phyloP scores from a whole-genome alignment of 2,329 filamentous ascomycete genomes.

The Stagonosporopsis rhizophila region DNA sequence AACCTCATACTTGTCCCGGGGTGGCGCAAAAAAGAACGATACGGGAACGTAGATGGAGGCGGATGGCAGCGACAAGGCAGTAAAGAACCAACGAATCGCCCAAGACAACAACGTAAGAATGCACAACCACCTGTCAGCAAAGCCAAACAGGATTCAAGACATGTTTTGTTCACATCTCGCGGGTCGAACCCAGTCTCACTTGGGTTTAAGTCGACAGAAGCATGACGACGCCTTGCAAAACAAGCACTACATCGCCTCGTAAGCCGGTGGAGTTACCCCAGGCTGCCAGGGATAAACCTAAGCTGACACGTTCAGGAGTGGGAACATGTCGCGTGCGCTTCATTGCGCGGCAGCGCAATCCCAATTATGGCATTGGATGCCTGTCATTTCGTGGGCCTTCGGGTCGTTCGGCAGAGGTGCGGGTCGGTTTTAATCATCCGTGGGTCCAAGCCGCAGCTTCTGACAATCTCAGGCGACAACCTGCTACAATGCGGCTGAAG shows the following conservation, averaged over 20 bases:
- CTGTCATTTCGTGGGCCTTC: constrained; percentile 9
- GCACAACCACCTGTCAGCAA: not conserved
- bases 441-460: constrained; percentile 10
- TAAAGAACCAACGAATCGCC: constrained; percentile 9
- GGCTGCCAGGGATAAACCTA: constrained; percentile 13
- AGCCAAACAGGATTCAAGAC: constrained; percentile 19
- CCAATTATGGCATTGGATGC: constrained; percentile 10
- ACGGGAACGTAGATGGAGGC: not conserved
- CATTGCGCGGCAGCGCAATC: constrained; percentile 14
- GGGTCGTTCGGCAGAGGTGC: constrained; percentile 14
- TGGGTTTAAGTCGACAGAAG: constrained; percentile 21
- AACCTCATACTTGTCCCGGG: constrained; percentile 37
- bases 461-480: constrained; percentile 5
- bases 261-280: constrained; percentile 6
- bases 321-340: constrained; percentile 27
- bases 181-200: constrained; percentile 22
- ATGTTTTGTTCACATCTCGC: constrained; percentile 26
- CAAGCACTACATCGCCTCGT: constrained; percentile 15
- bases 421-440: constrained; percentile 14
- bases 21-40: not conserved
- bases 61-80: constrained; percentile 6
- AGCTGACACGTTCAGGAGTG: constrained; percentile 20
- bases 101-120: constrained; percentile 9
- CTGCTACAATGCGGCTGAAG: constrained; percentile 5
- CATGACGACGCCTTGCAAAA: constrained; percentile 34